Conservation (phyloP, 2,329 filamentous ascomycete species). For the Talaromyces islandicus region DNA sequence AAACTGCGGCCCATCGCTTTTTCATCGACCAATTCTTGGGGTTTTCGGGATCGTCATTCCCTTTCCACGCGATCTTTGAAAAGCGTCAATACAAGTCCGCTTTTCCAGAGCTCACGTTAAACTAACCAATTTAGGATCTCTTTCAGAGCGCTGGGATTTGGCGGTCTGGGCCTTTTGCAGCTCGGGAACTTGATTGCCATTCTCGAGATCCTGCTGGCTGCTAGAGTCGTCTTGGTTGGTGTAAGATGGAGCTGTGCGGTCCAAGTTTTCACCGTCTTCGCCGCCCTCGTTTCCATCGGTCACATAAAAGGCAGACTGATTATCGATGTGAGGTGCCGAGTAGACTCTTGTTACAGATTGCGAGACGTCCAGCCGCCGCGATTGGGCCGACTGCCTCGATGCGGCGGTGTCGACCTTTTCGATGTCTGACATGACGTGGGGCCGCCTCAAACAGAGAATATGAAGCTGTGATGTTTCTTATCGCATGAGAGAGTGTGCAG, state of each 20-base stretch:
- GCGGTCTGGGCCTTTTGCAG: conserved; percentile 2
- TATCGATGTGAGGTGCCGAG: conserved; percentile 10
- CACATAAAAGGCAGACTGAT: conserved; percentile 6
- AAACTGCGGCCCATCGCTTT: conserved; percentile 53
- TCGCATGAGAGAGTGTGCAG: neutral
- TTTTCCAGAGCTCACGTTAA: neutral
- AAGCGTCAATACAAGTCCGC: neutral
- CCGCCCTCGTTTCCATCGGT: neutral
- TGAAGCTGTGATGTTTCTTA: neutral
- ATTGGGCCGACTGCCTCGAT: neutral
- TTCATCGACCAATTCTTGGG: conserved; percentile 50
- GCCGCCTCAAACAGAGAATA: neutral
- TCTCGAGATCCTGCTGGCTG: conserved; percentile 3
- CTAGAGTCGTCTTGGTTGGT: neutral
- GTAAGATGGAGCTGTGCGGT: neutral
- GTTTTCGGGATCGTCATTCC: conserved; percentile 45
- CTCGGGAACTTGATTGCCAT: neutral
- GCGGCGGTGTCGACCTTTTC: conserved; percentile 8
- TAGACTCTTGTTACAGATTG: conserved; percentile 3
- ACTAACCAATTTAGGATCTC: conserved; percentile 7
- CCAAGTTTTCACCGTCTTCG: neutral
- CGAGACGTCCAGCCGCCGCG: neutral
- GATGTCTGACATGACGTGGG: conserved; percentile 7
- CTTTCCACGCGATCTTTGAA: conserved; percentile 43
- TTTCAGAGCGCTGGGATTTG: conserved; percentile 6